Evolutionary conservation across 1,284 basidiomycete genomes (phyloP).

Genomic region (Ceratorhiza oryzae-sativae): DNA sequence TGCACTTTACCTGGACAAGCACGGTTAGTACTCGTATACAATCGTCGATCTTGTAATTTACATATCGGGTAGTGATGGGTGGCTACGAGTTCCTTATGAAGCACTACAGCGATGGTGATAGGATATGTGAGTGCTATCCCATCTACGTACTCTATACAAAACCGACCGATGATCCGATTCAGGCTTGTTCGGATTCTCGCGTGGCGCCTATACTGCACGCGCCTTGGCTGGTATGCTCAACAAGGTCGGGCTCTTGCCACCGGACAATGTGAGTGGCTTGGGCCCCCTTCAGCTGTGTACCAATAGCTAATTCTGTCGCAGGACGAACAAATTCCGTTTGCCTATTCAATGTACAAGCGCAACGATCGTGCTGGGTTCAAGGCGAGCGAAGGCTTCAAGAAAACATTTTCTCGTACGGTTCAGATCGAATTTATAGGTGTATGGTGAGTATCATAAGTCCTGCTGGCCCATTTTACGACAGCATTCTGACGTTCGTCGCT

Average conservation of each 20-base stretch:
- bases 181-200: slow-evolving; percentile 49
- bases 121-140: slow-evolving; percentile 40
- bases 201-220: slow-evolving; percentile 50
- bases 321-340: slow-evolving; percentile 42
- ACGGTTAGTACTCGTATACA: not conserved
- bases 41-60: not conserved
- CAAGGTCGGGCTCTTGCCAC: slow-evolving; percentile 47
- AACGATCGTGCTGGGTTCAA: slow-evolving; percentile 16
- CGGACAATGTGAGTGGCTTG: slow-evolving; percentile 41
- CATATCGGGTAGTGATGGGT: slow-evolving; percentile 34
- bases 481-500: not conserved
- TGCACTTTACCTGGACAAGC: slow-evolving; percentile 36
- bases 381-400: slow-evolving; percentile 29
- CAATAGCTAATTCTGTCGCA: not conserved
- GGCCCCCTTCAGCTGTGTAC: not conserved
- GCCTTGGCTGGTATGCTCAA: slow-evolving; percentile 50
- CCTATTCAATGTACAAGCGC: slow-evolving; percentile 41
- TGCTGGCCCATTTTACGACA: not conserved
- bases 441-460: not conserved
- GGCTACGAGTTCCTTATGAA: slow-evolving; percentile 44
- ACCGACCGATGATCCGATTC: not conserved
- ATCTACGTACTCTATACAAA: not conserved
- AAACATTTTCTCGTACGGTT: slow-evolving; percentile 35
- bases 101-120: slow-evolving; percentile 43
- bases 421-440: slow-evolving; percentile 39